Conservation (phyloP, 768 basidiomycete genomes). For the Russula compacta region DNA sequence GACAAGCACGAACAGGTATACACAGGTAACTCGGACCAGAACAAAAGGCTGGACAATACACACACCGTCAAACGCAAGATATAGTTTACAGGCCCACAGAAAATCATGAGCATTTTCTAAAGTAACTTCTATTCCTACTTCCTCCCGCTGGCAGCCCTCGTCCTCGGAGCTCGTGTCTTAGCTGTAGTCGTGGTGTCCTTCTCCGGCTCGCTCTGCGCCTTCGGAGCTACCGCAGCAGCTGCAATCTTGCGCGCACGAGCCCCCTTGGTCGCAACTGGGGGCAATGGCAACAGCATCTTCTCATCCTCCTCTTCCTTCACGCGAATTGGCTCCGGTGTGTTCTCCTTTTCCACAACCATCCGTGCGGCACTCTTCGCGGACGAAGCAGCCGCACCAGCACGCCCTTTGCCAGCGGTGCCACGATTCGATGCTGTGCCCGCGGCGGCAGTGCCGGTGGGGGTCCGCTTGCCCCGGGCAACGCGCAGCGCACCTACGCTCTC, state of each 20-base stretch:
- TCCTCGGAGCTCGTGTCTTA: conserved; percentile 20
- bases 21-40: background rate
- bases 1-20: background rate
- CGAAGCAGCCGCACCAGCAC: background rate
- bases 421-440: conserved; percentile 13
- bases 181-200: conserved; percentile 11
- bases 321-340: conserved; percentile 25
- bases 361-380: background rate
- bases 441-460: conserved; percentile 8
- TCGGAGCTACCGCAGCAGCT: conserved; percentile 1
- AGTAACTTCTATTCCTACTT: background rate
- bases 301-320: conserved; percentile 14
- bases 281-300: background rate
- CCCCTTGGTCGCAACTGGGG: background rate
- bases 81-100: background rate
- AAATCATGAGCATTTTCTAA: background rate
- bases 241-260: conserved; percentile 4
- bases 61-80: background rate
- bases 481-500: conserved; percentile 7
- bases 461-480: conserved; percentile 18
- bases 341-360: conserved; percentile 25
- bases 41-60: background rate
- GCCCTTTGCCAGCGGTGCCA: background rate
- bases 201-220: conserved; percentile 19
- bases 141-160: conserved; percentile 10